These are phyloP conservation scores for Trametes sp. DNA, from an alignment of 1,284 basidiomycete species.

Conservation along the genomic window DNA sequence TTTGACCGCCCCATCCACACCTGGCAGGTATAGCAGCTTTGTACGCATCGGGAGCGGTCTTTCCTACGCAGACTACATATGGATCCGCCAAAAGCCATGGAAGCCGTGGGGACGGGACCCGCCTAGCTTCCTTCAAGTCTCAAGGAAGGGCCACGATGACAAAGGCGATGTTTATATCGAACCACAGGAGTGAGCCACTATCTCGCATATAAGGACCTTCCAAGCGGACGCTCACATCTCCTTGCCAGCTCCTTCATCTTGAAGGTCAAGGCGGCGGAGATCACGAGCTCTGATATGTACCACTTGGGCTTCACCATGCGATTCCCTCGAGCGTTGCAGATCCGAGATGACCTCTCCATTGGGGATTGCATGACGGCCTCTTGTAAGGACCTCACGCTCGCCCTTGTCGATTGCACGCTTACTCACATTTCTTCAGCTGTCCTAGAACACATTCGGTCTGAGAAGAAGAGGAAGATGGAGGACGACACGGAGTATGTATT, in stretches of 20 bases:
- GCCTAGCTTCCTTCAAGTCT: conserved; percentile 65
- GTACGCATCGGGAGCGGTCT: conserved; percentile 89
- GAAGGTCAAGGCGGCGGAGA: conserved; percentile 91
- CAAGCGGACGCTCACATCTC: conserved; percentile 12
- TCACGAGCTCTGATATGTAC: conserved; percentile 78
- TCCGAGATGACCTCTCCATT: conserved; percentile 76
- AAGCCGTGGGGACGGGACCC: conserved; percentile 73
- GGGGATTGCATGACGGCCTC: conserved; percentile 75
- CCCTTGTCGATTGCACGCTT: not conserved
- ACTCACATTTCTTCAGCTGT: conserved; percentile 48
- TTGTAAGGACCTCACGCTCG: conserved; percentile 48
- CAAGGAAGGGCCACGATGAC: conserved; percentile 70
- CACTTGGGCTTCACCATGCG: conserved; percentile 83
- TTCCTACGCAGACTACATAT: conserved; percentile 84
- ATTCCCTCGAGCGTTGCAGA: conserved; percentile 85
- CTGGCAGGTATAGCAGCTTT: conserved; percentile 75
- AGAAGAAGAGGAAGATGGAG: conserved; percentile 77
- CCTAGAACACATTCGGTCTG: conserved; percentile 63
- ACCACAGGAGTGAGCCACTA: conserved; percentile 70
- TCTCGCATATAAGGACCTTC: conserved; percentile 4
- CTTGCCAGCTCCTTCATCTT: conserved; percentile 80
- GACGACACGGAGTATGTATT: conserved; percentile 56
- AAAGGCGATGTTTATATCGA: conserved; percentile 85
- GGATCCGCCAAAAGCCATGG: conserved; percentile 81
- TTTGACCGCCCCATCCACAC: too few species aligned